These are phyloP conservation scores for Phaeosphaeriaceae sp. DNA, from an alignment of 2,329 filamentous ascomycete genomes.

Conservation along the genomic window DNA sequence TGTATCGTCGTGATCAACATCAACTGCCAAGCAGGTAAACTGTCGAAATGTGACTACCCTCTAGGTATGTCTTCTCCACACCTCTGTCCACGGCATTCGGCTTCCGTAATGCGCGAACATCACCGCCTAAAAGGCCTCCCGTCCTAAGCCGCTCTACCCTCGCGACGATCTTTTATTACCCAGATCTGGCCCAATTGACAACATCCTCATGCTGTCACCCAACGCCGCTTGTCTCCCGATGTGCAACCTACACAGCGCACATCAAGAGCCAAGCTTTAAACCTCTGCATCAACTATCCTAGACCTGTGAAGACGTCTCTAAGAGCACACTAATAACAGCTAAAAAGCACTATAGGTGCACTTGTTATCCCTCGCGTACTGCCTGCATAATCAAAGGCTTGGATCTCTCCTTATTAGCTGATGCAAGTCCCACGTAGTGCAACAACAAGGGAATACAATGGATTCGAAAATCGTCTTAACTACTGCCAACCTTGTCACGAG, in stretches of 20 bases:
- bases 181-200: background rate
- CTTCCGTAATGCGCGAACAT: background rate
- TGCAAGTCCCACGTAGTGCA: background rate
- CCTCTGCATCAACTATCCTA: background rate
- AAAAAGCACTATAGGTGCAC: background rate
- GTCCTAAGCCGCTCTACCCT: background rate
- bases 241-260: conserved; percentile 5
- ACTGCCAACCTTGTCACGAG: background rate
- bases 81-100: no score
- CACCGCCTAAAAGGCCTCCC: background rate
- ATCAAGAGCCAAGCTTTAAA: conserved; percentile 6
- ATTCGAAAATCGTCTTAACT: background rate
- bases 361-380: background rate
- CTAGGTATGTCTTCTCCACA: no score
- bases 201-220: background rate
- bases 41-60: no score
- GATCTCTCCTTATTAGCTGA: background rate
- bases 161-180: background rate
- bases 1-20: no score
- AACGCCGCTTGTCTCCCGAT: background rate
- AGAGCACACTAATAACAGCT: background rate
- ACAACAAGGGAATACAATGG: background rate
- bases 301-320: background rate
- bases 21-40: no score
- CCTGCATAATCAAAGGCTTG: background rate